Conservation (phyloP, 495 filamentous ascomycete species). For the Hypoxylon lienhwacheense region DNA sequence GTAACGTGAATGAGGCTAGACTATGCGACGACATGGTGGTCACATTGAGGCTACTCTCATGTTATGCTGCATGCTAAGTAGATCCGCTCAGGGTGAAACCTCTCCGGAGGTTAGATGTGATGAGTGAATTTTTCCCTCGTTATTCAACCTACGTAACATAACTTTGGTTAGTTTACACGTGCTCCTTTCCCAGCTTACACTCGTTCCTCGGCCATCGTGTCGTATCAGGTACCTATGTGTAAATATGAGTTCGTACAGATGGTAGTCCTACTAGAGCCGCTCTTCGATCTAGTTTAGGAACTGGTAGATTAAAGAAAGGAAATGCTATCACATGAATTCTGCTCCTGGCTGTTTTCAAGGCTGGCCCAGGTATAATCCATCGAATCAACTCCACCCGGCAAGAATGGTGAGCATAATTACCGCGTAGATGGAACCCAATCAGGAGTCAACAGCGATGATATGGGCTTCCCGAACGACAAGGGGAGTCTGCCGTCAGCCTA, state of each 20-base stretch:
- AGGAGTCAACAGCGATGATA: not conserved
- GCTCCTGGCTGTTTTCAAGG: not conserved
- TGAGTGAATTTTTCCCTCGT: too few relatives aligned
- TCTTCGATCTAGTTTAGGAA: not conserved
- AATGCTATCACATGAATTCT: not conserved
- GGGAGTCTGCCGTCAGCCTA: not conserved
- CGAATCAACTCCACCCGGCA: conserved; percentile 1
- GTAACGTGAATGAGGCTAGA: conserved; percentile 1
- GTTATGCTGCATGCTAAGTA: not conserved
- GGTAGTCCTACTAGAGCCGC: too few relatives aligned
- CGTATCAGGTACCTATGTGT: too few relatives aligned
- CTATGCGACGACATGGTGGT: not conserved
- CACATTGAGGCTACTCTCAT: not conserved
- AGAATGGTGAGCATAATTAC: conserved; percentile 2
- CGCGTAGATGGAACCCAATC: conserved; percentile 19
- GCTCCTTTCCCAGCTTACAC: too few relatives aligned
- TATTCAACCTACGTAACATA: too few relatives aligned
- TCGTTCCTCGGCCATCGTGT: too few relatives aligned
- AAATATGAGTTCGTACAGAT: too few relatives aligned
- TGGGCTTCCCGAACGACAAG: conserved; percentile 1
- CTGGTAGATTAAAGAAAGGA: not conserved
- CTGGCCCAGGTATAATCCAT: not conserved
- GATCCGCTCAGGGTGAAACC: too few relatives aligned
- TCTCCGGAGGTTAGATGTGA: too few relatives aligned
- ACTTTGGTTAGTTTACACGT: too few relatives aligned